A percentile compares a stretch with the other conserved stretches of the same genome.
Evolutionary conservation across 179 eudicot genomes (phyloP).

Genomic region (Silene noctiflora): DNA sequence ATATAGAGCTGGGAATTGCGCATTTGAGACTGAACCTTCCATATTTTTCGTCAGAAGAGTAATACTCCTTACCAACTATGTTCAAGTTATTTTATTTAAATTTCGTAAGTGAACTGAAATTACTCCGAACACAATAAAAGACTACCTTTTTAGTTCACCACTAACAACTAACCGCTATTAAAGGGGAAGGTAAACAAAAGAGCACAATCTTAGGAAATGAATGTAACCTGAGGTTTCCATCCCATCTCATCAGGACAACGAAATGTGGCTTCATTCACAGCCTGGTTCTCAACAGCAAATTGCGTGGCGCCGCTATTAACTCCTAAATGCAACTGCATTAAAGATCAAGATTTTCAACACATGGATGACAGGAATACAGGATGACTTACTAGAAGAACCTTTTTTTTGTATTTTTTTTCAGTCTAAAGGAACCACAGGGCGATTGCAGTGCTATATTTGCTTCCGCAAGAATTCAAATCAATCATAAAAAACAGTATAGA

Average conservation of each 20-base stretch:
- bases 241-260: conserved; percentile 99
- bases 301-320: conserved; percentile 76
- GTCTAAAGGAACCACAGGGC: neutral
- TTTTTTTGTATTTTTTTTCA: too few species aligned
- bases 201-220: conserved; percentile 14
- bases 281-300: conserved; percentile 87
- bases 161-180: neutral
- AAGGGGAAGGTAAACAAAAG: neutral
- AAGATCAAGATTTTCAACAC: neutral
- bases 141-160: neutral
- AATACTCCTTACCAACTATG: neutral
- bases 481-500: neutral
- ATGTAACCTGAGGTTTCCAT: conserved; percentile 90
- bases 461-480: neutral
- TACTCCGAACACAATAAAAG: too few species aligned
- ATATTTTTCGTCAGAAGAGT: neutral
- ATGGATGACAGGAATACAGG: too few species aligned
- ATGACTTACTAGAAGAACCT: neutral
- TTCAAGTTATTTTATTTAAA: neutral
- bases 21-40: neutral
- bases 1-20: neutral
- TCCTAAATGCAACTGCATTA: conserved; percentile 59
- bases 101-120: neutral
- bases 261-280: conserved; percentile 90
- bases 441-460: neutral